Evolutionary conservation across 257 asterid genomes (phyloP), one percentile per base, ranked within the genome.

Genomic region (Leonotis leonurus): DNA sequence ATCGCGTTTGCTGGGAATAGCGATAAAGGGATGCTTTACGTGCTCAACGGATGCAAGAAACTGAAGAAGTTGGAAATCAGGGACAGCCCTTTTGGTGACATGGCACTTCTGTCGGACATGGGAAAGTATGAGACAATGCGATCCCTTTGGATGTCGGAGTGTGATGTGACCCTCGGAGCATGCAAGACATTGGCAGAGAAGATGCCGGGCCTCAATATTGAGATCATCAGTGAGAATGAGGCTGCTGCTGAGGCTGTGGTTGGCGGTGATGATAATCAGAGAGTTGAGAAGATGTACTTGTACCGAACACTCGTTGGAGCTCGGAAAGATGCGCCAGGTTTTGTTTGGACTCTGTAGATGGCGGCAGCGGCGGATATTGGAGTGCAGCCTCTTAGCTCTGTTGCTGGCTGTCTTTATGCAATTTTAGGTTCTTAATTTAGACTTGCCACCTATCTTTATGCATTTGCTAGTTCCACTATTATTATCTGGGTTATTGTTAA

Each of bases 131-230:
- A 85, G 57, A 82, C 95, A 75, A 85, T 90, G 98, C 90, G 96
- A 88, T 90, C 95, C 86, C 91, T 90, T 79, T 90, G 96, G 90
- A 90, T 90, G 98, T 83, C 91, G 62, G 77, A 91, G 74, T 90
- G 95, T 56, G 81, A 80, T 70, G 94, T 88, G 80, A 83, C 95
- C 68, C 77, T 73, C 8, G 91, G 88, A 64, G 96, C 83, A 5
- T 90, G 98, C 89, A 88, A 68, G 82, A 70, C 62, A 4, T 80
- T 90, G 14, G 98, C 96, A 0, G 67, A 58, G 85, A 79, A 79
- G 86, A 90, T 83, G 95, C 94, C 91, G 0, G 70, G 80, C 56
- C 79, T 88, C 8, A 90, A 88, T 45, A 91, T 85, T 45, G 94
- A 90, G 84, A 72, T 88, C 68, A 83, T 85, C 8, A 76, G 77